These are phyloP conservation scores for Fusarium coicis DNA, from an alignment of 2,329 filamentous ascomycete species.

Conservation along the genomic window DNA sequence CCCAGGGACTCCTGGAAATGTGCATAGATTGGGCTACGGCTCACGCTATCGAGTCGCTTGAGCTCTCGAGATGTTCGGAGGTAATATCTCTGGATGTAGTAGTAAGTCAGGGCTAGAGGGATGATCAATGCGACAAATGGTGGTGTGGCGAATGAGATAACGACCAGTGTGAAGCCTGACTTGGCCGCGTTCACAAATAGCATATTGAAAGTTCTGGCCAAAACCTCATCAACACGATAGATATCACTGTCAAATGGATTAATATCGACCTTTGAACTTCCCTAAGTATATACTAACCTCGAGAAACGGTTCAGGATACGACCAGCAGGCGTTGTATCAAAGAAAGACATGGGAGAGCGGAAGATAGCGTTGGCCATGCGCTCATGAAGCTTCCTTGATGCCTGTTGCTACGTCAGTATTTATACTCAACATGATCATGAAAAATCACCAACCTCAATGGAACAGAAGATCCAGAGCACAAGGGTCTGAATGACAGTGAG, in stretches of 20 bases:
- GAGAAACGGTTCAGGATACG: constrained; percentile 97
- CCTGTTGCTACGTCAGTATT: constrained; percentile 58
- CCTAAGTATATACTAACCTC: constrained; percentile 65
- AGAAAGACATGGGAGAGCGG: constrained; percentile 97
- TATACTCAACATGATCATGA: neutral
- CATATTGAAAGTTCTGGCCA: constrained; percentile 99
- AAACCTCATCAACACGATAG: constrained; percentile 87
- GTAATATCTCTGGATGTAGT: constrained; percentile 97
- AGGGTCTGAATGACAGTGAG: constrained; percentile 92
- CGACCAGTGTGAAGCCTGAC: constrained; percentile 83
- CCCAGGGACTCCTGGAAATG: constrained; percentile 98
- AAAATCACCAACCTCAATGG: constrained; percentile 78
- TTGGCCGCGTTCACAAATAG: constrained; percentile 80
- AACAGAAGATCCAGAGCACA: constrained; percentile 99
- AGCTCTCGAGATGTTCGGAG: constrained; percentile 94
- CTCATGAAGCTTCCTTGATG: constrained; percentile 95
- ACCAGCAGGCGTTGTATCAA: constrained; percentile 96
- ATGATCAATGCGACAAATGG: constrained; percentile 83
- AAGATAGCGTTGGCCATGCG: constrained; percentile 98
- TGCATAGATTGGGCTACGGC: constrained; percentile 94
- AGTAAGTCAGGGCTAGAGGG: constrained; percentile 82
- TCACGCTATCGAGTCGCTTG: constrained; percentile 95
- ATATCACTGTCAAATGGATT: constrained; percentile 67
- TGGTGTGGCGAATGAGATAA: constrained; percentile 86
- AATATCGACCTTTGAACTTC: constrained; percentile 20